Evolutionary conservation across 176 grass and related monocot genomes (phyloP).

Genomic region (Phoenix roebelenii): DNA sequence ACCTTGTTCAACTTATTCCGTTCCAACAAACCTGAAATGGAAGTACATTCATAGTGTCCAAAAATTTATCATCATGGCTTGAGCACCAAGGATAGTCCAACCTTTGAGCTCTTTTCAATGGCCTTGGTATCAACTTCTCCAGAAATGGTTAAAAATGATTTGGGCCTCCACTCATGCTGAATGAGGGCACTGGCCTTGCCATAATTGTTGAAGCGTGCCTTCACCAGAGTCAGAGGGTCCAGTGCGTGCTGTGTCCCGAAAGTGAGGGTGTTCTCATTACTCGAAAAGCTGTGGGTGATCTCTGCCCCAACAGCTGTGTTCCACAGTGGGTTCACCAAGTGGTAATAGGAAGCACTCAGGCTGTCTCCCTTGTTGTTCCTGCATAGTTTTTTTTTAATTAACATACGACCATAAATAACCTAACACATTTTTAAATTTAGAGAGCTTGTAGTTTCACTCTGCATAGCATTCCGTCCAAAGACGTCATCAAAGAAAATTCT

Average conservation of each 20-base stretch:
- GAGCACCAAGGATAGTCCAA: conserved; percentile 22
- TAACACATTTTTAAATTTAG: too few species aligned
- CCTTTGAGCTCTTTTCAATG: conserved; percentile 23
- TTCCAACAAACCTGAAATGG: conserved; percentile 7
- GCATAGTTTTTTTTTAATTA: not conserved
- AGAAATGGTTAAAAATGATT: conserved; percentile 21
- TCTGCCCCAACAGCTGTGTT: conserved; percentile 24
- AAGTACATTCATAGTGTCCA: not conserved
- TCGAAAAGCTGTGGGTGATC: conserved; percentile 15
- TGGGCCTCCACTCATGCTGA: conserved; percentile 24
- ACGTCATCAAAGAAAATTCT: too few species aligned
- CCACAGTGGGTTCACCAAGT: conserved; percentile 10
- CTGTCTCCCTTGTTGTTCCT: conserved; percentile 28
- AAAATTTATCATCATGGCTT: conserved; percentile 5
- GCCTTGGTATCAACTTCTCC: conserved; percentile 22
- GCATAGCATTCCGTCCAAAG: too few species aligned
- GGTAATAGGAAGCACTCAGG: conserved; percentile 23
- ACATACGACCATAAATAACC: too few species aligned
- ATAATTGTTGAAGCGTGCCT: conserved; percentile 19
- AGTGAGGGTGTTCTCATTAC: conserved; percentile 14
- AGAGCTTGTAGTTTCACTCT: too few species aligned
- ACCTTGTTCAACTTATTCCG: not conserved
- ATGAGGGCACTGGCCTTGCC: conserved; percentile 26
- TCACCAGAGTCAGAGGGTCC: conserved; percentile 13
- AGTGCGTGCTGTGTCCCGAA: conserved; percentile 17